Evolutionary conservation across 345 rosid species (phyloP).

Genomic region (Linum lewisii): DNA sequence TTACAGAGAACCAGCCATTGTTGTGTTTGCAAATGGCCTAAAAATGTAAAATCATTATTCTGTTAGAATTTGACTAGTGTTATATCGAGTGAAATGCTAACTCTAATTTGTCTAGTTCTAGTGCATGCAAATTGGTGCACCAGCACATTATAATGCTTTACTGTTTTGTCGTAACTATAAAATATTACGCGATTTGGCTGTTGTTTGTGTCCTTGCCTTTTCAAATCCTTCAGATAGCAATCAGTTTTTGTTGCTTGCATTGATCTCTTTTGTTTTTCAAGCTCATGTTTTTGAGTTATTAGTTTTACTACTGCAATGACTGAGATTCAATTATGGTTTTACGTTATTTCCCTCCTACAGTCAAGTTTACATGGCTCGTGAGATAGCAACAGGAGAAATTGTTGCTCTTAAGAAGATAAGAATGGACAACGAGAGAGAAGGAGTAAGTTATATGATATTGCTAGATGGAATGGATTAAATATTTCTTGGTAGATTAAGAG

Average conservation of each 20-base stretch:
- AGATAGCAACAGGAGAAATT: slow-evolving; percentile 76
- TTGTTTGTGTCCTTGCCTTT: neutral
- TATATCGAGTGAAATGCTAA: neutral
- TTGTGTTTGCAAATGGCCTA: neutral
- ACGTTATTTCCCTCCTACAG: slow-evolving; percentile 30
- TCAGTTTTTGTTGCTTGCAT: too few species aligned
- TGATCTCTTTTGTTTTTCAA: too few species aligned
- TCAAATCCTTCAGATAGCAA: neutral
- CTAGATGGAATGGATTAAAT: neutral
- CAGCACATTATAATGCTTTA: neutral
- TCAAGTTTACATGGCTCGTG: slow-evolving; percentile 94
- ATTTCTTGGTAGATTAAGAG: neutral
- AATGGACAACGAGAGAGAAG: slow-evolving; percentile 97
- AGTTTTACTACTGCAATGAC: neutral
- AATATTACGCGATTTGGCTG: neutral
- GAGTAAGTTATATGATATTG: slow-evolving; percentile 39
- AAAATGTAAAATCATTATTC: neutral
- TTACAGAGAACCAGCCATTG: neutral
- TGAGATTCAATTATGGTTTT: neutral
- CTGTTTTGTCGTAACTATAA: too few species aligned
- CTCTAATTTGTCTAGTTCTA: neutral
- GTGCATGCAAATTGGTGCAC: neutral
- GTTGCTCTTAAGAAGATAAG: slow-evolving; percentile 93
- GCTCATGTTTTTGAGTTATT: too few species aligned
- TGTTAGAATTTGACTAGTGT: neutral